Evolutionary conservation across 1,284 basidiomycete genomes (phyloP), one percentile per base, ranked within the genome.

Genomic region (Cronartium quercuum): DNA sequence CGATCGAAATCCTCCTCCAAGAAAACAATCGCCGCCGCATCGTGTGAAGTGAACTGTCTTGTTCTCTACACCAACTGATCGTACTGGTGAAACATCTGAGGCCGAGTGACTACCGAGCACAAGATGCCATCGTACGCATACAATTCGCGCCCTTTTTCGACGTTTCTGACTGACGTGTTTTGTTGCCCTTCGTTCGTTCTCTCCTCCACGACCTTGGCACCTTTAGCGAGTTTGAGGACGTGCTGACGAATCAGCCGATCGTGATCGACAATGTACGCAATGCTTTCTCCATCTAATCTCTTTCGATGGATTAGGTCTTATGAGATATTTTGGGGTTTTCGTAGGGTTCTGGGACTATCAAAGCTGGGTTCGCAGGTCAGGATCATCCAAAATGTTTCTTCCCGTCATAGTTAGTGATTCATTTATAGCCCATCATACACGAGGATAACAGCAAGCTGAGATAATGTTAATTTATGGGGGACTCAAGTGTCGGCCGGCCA

Each of bases 351-450:
- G 94, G 94, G 40, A 93, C 92, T 24, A 94, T 97, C 83, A 98
- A 97, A 83, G 94, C 94, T 77, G 94, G 94, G 60, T 98, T 98
- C 82, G 94, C 94, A 76, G 94, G 94, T 61, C 91, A 96, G 83
- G 94, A 97, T 84, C 92, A 95, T 82, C 94, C 94, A 57, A 94
- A 94, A 86, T 95, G 92, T 82, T 97, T 94, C 86, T 97, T 97
- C 80, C 94, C 94, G 74, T 95, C 92, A 76, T 96, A 93, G 94
- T 96, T 84, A 84, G 92, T 88, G 29, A 29, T 29, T 29, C 80
- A 81, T 80, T 78, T 68, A 38, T 80, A 79, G 29, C 57, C 15
- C 47, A 6, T 51, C 47, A 51, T 18, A 51, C 47, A 6, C 18
- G 47, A 51, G 6, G 6, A 18, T 15, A 81, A 83, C 83, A 83